Percentiles rank a stretch among this genome's conserved stretches.
Conservation (phyloP, 2,329 filamentous ascomycete genomes). For the Amylocarpus encephaloides region DNA sequence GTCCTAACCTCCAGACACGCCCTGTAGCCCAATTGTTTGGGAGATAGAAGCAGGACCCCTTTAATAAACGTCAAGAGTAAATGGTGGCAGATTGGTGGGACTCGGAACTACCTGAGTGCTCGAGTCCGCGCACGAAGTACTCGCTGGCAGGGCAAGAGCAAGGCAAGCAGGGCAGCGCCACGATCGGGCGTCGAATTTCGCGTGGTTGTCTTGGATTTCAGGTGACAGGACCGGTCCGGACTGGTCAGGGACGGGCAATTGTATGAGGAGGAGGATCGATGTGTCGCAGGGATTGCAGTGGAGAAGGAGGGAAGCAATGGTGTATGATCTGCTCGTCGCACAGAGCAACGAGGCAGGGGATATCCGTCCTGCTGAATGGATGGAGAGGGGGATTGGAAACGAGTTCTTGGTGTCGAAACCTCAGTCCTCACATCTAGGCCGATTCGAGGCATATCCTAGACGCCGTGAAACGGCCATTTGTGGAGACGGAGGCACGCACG, state of each 20-base stretch:
- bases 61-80: no score
- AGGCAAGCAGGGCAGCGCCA: not conserved
- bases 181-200: not conserved
- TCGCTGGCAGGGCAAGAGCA: no score
- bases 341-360: no score
- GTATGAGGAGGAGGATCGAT: slow-evolving; percentile 4
- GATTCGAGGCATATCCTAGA: not conserved
- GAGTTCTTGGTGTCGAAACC: not conserved
- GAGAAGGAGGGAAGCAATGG: not conserved
- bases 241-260: not conserved
- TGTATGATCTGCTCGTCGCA: not conserved
- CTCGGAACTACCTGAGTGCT: no score
- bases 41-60: no score
- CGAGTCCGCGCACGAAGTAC: no score
- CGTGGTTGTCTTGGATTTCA: not conserved
- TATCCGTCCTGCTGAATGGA: not conserved
- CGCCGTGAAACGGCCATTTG: not conserved
- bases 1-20: no score
- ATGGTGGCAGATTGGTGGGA: no score
- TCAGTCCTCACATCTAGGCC: no score
- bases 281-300: slow-evolving; percentile 1
- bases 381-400: not conserved
- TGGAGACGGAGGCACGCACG: not conserved
- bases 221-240: no score
- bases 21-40: no score